Base-by-base conservation (phyloP, 345 rosid species). In the Hypericum perforatum region DNA sequence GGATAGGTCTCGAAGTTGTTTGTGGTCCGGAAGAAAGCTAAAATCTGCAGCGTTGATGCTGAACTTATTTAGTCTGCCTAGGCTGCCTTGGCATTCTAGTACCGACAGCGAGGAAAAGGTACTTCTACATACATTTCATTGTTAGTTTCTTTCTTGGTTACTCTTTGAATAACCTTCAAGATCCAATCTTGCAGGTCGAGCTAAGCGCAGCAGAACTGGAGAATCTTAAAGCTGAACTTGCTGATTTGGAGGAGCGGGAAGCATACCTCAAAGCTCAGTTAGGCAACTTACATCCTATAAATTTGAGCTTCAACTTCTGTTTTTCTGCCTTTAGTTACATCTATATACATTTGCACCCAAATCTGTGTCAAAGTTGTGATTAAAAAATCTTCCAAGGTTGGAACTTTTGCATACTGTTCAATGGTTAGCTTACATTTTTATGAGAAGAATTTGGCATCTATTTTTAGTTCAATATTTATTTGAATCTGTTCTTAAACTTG, bases 211-310 rank as follows among this genome's bases (percentile, higher is more conserved):
- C 72, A 8, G 96, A 92, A 67, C 67, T 92, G 14, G 96, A 77
- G 63, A 83, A 90, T 29, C 94, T 92, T 67, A 70, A 79, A 60
- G 60, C 98, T 52, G 90, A 83, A 65, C 75, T 92, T 14, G 77
- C 82, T 53, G 90, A 80, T 48, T 41, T 85, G 58, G 98, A 92
- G 80, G 96, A 92, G 64, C 83, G 89, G 63, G 96, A 83, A 72
- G 76, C 95, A 66, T 74, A 77, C 75, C 78, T 85, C 62, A 88
- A 78, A 72, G 98, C 98, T 9, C 96, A 76, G 96, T 88, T 74
- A 77, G 89, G 13, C 55, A 47, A 57, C 43, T 66, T 60, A 39
- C 15, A 49, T 65, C 50, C 14, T 52, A 59, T 41, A 11, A 45
- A 49, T 44, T 62, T 12, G 29, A 50, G 22, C 11, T 9, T 42